A percentile compares a stretch with the other conserved stretches of the same genome.
These are phyloP conservation scores for Emergomyces pasteurianus DNA, from an alignment of 2,329 filamentous ascomycete genomes.

Conservation along the genomic window DNA sequence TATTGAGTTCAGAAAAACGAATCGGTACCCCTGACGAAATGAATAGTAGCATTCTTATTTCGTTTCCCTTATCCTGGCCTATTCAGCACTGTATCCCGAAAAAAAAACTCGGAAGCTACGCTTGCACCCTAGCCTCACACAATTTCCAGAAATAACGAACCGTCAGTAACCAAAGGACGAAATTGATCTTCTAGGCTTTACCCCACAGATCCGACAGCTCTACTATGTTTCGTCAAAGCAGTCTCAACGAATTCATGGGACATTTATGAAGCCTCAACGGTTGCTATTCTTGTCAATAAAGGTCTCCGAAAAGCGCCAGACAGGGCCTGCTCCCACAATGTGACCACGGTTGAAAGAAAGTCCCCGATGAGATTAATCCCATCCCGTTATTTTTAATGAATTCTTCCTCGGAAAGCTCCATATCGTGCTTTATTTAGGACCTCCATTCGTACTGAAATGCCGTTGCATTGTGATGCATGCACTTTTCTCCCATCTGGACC, in stretches of 20 bases:
- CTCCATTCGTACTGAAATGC: not conserved
- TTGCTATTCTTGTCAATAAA: not conserved
- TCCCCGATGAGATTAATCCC: not conserved
- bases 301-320: no score
- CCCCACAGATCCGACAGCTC: not conserved
- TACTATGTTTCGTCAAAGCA: not conserved
- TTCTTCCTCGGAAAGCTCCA: not conserved
- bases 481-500: no score
- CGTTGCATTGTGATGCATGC: not conserved
- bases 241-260: not conserved
- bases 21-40: not conserved
- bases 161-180: not conserved
- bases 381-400: not conserved
- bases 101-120: not conserved
- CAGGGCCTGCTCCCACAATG: not conserved
- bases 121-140: not conserved
- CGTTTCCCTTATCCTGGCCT: not conserved
- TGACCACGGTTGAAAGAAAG: not conserved
- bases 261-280: not conserved
- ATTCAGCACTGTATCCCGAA: not conserved
- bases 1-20: not conserved
- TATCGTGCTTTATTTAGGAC: not conserved
- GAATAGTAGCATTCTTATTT: not conserved
- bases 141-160: not conserved
- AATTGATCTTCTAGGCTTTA: not conserved